Evolutionary conservation across 2,329 filamentous ascomycete genomes (phyloP), one percentile per base, ranked within the genome.

Genomic region (Colletotrichum shisoi): DNA sequence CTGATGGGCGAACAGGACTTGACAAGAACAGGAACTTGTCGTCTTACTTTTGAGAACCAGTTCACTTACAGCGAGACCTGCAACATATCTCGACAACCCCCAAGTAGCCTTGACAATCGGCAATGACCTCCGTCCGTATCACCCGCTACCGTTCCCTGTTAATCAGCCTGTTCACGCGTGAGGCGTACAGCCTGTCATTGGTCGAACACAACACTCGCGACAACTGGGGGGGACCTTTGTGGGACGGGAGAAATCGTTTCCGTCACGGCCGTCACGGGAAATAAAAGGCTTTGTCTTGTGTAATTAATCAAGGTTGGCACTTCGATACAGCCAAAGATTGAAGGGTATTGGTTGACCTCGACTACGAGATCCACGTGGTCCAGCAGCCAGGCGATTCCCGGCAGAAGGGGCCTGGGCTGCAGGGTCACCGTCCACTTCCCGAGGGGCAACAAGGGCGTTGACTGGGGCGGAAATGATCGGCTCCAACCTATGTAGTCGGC

Each of bases 371-470:
- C 40, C 40, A 42, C 40, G 24, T 27, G 24, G 24, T 62, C 56
- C 40, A 62, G 34, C 48, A 62, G 37, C 27, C 59, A 62, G 8
- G 59, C 59, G 0, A 56, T 62, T 52, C 48, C 59, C n/a, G 59
- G 59, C 4, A 54, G 56, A 1, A 40, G 31, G 24, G 59, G 49
- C 13, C 27, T 62, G 1, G 59, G 48, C n/a, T 62, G 59, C 59
- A 62, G 59, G 54, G 59, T 62, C 39, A 62, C 59, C 19, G 49
- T 62, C 1, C 37, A 62, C 40, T 62, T 62, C 15, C 59, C 59
- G 37, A 27, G 59, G 34, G 59, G 59, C 39, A 62, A 62, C 24
- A 62, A 62, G 59, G 59, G 59, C n/a, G 59, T 62, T 0, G 59
- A 62, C 49, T 62, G 59, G 59, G 59, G 59, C 12, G 59, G 59